Evolutionary conservation across 192 early-diverging fungal genomes (phyloP), one percentile per base, ranked within the genome.

Genomic region (Umbelopsis ramanniana): DNA sequence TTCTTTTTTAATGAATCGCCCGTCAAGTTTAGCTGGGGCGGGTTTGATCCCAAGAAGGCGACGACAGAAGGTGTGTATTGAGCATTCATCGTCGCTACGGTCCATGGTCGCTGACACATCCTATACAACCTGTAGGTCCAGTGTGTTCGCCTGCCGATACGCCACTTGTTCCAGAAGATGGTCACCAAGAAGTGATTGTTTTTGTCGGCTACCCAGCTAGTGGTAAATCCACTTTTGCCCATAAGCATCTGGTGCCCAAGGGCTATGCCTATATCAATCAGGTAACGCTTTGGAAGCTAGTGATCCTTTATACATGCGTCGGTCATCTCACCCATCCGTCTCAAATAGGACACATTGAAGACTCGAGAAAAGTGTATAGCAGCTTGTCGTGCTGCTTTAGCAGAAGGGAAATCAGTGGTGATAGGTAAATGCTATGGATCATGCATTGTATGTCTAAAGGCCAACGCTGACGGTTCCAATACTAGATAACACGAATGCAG

Each of bases 401-500:
- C 70, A 26, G 66, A 72, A 17, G 84, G 86, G 5, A 80, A 84
- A 43, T 76, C 81, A 1, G 91, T 92, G 6, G 92, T 95, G 11
- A 86, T 98, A 15, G 95, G 89, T 81, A 89, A 86, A 22, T 21
- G 5, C 38, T n/a, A 48, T 24, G 12, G 26, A 35, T 55, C 22
- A 40, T 46, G 33, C 4, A 40, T 40, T 40, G 8, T 6, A 23
- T 0, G 21, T 29, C n/a, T 4, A 43, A n/a, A 46, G 10, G 52
- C 3, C 24, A 29, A 19, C 33, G n/a, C 17, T 3, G 9, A 24
- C 29, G 0, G 0, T 35, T n/a, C 5, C 48, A 5, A 11, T 21
- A 23, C 9, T 26, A 85, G 87, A 93, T 72, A 95, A 95, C 76
- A 98, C 95, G 5, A 98, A 96, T 68, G 87, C 93, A 0, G 90